Conservation (phyloP, 2,329 filamentous ascomycete species). For the Chrysosporium queenslandicum region DNA sequence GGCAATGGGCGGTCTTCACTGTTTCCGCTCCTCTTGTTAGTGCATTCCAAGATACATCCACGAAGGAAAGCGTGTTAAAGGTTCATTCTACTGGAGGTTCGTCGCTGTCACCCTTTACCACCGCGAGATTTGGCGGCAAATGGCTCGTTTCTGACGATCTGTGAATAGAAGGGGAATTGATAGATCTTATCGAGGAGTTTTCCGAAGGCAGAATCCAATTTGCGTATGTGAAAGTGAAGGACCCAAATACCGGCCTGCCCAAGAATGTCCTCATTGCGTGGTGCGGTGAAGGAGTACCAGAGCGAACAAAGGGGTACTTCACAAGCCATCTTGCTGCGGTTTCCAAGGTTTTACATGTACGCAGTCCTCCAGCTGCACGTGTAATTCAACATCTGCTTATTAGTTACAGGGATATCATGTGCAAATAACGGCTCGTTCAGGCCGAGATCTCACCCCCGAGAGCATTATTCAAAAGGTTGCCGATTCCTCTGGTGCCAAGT, state of each 20-base stretch:
- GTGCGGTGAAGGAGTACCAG: conserved; percentile 96
- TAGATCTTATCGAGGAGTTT: conserved; percentile 87
- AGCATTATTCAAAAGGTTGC: conserved; percentile 85
- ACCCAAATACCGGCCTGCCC: conserved; percentile 78
- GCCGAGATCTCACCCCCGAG: conserved; percentile 77
- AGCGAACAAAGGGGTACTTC: conserved; percentile 96
- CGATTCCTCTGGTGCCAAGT: conserved; percentile 90
- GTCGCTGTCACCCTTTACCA: conserved; percentile 16
- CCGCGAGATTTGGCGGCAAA: not conserved
- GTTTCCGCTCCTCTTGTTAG: conserved; percentile 86
- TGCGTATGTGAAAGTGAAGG: conserved; percentile 91
- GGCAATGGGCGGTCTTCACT: conserved; percentile 87
- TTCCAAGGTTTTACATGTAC: conserved; percentile 76
- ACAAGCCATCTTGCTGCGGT: conserved; percentile 86
- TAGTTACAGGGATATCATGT: conserved; percentile 74
- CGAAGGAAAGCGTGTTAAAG: conserved; percentile 90
- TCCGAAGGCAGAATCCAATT: conserved; percentile 95
- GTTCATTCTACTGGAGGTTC: conserved; percentile 83
- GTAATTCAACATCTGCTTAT: conserved; percentile 9
- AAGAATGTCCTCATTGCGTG: conserved; percentile 92
- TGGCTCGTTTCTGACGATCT: conserved; percentile 20
- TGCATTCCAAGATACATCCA: conserved; percentile 68
- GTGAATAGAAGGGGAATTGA: conserved; percentile 69
- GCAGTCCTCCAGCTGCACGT: conserved; percentile 5
- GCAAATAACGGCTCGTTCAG: conserved; percentile 88